Evolutionary conservation across 2,329 filamentous ascomycete species (phyloP).

Genomic region (Fusarium sp.): DNA sequence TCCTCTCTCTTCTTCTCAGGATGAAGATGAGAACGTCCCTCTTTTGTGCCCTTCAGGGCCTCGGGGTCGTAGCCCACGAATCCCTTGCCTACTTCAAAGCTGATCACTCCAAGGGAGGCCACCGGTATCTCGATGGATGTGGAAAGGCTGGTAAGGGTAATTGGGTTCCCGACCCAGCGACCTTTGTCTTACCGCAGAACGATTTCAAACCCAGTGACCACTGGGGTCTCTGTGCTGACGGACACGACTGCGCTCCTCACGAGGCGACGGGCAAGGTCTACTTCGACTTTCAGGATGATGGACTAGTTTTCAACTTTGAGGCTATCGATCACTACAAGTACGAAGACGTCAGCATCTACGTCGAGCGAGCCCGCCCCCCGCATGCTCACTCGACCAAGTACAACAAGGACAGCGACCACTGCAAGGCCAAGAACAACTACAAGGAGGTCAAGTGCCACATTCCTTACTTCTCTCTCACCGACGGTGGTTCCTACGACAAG

Average conservation of each 20-base stretch:
- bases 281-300: conserved; percentile 45
- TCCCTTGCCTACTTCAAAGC: conserved; percentile 41
- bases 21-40: conserved; percentile 41
- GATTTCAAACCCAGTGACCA: conserved; percentile 35
- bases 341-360: conserved; percentile 42
- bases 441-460: conserved; percentile 44
- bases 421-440: conserved; percentile 33
- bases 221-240: conserved; percentile 43
- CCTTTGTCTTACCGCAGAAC: conserved; percentile 42
- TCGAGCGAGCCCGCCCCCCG: conserved; percentile 40
- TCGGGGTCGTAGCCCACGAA: conserved; percentile 40
- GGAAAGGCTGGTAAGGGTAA: conserved; percentile 39
- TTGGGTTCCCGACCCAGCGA: conserved; percentile 43
- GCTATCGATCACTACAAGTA: conserved; percentile 44
- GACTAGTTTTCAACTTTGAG: conserved; percentile 41
- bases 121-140: conserved; percentile 37
- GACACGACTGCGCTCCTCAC: conserved; percentile 36
- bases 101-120: conserved; percentile 16
- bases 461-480: conserved; percentile 42
- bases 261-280: conserved; percentile 40
- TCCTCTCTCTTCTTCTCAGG: conserved; percentile 26
- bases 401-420: conserved; percentile 41
- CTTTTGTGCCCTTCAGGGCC: conserved; percentile 42
- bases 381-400: conserved; percentile 38
- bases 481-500: conserved; percentile 40